Percentiles rank a stretch among this genome's conserved stretches.
Conservation (phyloP, 768 basidiomycete genomes). For the Auriscalpium microsporum region DNA sequence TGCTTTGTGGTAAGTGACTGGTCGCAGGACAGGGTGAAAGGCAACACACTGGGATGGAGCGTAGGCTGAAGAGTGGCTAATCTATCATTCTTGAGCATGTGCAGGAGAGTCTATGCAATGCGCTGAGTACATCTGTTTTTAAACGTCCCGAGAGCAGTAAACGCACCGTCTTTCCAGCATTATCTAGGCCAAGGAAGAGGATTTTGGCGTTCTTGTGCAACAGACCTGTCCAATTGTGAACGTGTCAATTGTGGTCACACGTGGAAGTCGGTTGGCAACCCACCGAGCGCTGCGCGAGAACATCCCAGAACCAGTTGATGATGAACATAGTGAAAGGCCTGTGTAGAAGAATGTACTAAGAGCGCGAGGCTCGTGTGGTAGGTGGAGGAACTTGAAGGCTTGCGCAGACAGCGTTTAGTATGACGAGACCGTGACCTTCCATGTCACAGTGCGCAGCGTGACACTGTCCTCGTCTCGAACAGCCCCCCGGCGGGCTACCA, state of each 20-base stretch:
- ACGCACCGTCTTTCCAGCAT: conserved; percentile 96
- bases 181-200: conserved; percentile 96
- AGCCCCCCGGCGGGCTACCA: no score
- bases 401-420: no score
- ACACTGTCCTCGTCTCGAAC: no score
- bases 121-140: background rate
- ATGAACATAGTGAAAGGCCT: conserved; percentile 52
- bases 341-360: no score
- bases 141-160: background rate
- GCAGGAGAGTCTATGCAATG: conserved; percentile 69
- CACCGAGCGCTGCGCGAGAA: conserved; percentile 89
- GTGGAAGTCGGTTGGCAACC: conserved; percentile 17
- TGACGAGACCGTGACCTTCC: no score
- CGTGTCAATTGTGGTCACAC: background rate
- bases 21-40: no score
- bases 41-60: conserved; percentile 85
- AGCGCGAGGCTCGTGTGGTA: no score
- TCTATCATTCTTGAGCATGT: conserved; percentile 99
- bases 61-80: conserved; percentile 97
- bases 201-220: conserved; percentile 99
- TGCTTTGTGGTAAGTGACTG: conserved; percentile 23
- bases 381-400: no score
- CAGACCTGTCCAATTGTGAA: conserved; percentile 46
- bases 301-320: conserved; percentile 94
- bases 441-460: no score